Percentiles rank a stretch among this genome's conserved stretches.
Evolutionary conservation across 1,284 basidiomycete species (phyloP).

Genomic region (Chiua sp.): DNA sequence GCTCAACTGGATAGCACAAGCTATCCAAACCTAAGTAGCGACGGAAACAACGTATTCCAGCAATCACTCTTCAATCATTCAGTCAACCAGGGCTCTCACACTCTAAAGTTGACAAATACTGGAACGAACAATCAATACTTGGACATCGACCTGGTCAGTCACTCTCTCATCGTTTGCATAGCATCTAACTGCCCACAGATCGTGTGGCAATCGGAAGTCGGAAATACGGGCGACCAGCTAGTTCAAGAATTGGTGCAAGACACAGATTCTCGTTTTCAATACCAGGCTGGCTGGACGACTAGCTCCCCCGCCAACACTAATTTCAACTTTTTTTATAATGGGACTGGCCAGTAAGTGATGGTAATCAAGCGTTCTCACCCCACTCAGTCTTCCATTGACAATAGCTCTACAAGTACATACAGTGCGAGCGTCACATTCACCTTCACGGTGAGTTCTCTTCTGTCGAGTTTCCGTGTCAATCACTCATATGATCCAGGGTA

Average conservation of each 20-base stretch:
- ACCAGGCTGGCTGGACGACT: constrained; percentile 31
- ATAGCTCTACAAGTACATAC: constrained; percentile 32
- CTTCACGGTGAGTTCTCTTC: constrained; percentile 32
- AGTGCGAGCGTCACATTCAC: constrained; percentile 33
- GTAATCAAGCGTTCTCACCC: background rate
- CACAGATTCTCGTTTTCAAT: constrained; percentile 35
- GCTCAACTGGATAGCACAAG: constrained; percentile 36
- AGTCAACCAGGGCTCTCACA: constrained; percentile 34
- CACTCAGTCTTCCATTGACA: background rate
- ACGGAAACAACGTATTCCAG: constrained; percentile 26
- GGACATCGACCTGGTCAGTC: constrained; percentile 40
- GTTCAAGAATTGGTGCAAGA: constrained; percentile 28
- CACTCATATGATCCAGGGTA: constrained; percentile 26
- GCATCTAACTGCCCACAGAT: constrained; percentile 19
- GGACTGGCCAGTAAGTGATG: constrained; percentile 40
- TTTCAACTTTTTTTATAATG: constrained; percentile 30
- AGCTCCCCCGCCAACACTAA: constrained; percentile 18
- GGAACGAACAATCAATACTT: constrained; percentile 25
- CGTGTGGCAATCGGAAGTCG: constrained; percentile 37
- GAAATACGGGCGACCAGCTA: constrained; percentile 23
- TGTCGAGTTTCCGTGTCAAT: background rate
- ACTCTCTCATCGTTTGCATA: background rate
- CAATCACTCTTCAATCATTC: constrained; percentile 34
- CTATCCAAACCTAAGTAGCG: constrained; percentile 14
- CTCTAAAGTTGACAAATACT: constrained; percentile 36